These are phyloP conservation scores for Lumnitzera racemosa DNA, from an alignment of 345 rosid species.

Conservation along the genomic window DNA sequence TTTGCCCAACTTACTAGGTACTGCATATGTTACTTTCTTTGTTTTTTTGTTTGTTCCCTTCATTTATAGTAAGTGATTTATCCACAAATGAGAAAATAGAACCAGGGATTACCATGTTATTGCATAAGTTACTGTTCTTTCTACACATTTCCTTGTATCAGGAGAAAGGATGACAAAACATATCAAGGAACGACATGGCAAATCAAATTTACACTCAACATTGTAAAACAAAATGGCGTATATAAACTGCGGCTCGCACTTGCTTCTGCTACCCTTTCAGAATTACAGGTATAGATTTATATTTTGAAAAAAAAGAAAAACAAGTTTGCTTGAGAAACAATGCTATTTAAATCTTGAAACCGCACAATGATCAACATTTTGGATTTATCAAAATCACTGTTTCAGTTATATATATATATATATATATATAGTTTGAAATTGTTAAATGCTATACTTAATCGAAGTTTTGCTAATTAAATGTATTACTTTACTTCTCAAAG, in stretches of 20 bases:
- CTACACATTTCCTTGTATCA: slow-evolving; percentile 5
- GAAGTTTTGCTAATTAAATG: too few species aligned
- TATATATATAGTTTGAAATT: too few species aligned
- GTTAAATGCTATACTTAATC: too few species aligned
- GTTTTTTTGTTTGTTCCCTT: too few species aligned
- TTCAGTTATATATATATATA: too few species aligned
- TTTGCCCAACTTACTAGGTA: slow-evolving; percentile 74
- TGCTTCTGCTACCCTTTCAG: slow-evolving; percentile 64
- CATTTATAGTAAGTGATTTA: too few species aligned
- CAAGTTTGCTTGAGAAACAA: background rate
- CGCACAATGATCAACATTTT: too few species aligned
- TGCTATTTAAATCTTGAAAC: too few species aligned
- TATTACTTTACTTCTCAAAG: too few species aligned
- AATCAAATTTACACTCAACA: slow-evolving; percentile 47
- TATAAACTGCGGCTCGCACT: slow-evolving; percentile 63
- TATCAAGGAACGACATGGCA: slow-evolving; percentile 72
- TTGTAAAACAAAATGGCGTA: slow-evolving; percentile 20
- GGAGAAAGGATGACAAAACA: slow-evolving; percentile 33
- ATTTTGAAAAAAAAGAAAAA: background rate
- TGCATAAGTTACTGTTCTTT: background rate
- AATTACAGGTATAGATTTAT: slow-evolving; percentile 50
- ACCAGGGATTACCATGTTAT: background rate
- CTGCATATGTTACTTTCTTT: background rate
- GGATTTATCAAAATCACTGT: too few species aligned
- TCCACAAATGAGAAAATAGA: too few species aligned